Evolutionary conservation across 371 early-diverging fungal genomes (phyloP).

Genomic region (Gilbertella persicaria): DNA sequence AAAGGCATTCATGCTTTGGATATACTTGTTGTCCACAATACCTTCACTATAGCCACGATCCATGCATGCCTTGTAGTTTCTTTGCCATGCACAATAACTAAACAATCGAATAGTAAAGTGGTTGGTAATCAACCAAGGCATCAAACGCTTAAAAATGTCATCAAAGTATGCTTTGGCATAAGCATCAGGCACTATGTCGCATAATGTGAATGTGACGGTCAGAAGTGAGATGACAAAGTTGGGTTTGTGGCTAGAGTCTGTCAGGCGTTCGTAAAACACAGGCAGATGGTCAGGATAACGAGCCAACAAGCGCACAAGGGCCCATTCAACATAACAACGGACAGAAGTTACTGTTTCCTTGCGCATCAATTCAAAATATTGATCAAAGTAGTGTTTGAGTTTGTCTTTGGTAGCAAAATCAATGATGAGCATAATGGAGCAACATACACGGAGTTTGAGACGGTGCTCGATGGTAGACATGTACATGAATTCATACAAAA

Average conservation of each 20-base stretch:
- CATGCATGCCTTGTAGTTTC: conserved; percentile 33
- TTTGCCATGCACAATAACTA: conserved; percentile 38
- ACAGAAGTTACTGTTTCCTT: conserved; percentile 50
- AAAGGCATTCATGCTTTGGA: conserved; percentile 29
- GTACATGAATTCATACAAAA: conserved; percentile 33
- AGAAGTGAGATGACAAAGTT: conserved; percentile 51
- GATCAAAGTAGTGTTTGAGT: conserved; percentile 26
- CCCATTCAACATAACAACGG: conserved; percentile 57
- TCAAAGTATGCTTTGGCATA: conserved; percentile 3
- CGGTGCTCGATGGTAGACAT: conserved; percentile 49
- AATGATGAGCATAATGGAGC: conserved; percentile 49
- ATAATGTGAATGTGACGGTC: conserved; percentile 39
- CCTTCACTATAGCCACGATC: conserved; percentile 18
- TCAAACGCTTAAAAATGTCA: conserved; percentile 32
- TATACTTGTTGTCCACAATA: conserved; percentile 28
- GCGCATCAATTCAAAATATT: conserved; percentile 35
- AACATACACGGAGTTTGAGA: conserved; percentile 55
- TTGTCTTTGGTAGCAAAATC: conserved; percentile 38
- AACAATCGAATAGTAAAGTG: conserved; percentile 47
- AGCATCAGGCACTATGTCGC: conserved; percentile 28
- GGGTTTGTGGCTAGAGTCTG: conserved; percentile 39
- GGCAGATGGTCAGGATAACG: conserved; percentile 33
- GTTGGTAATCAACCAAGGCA: conserved; percentile 47
- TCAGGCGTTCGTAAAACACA: conserved; percentile 24
- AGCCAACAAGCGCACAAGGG: conserved; percentile 27